Conservation (phyloP, 2,329 filamentous ascomycete genomes). For the Colletotrichum lindemuthianum region DNA sequence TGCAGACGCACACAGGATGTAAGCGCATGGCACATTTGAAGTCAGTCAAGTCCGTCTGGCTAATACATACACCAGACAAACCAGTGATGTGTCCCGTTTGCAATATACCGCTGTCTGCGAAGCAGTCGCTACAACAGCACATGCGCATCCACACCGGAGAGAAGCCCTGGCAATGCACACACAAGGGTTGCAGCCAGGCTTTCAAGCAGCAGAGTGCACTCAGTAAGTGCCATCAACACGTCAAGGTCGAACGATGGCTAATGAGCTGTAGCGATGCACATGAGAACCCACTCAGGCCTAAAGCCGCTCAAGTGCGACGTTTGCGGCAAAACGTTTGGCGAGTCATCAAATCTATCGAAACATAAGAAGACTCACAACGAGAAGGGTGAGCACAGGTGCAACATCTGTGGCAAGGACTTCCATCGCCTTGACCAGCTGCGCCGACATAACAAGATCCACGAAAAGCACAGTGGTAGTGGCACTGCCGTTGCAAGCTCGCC, state of each 20-base stretch:
- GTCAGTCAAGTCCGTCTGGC: slow-evolving; percentile 36
- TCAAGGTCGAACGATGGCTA: not conserved
- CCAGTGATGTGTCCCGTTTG: slow-evolving; percentile 67
- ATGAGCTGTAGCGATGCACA: slow-evolving; percentile 67
- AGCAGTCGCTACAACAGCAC: slow-evolving; percentile 75
- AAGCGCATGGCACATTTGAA: slow-evolving; percentile 44
- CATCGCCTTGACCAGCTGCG: slow-evolving; percentile 69
- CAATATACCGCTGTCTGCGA: slow-evolving; percentile 68
- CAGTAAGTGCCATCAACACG: slow-evolving; percentile 55
- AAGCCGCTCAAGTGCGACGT: slow-evolving; percentile 69
- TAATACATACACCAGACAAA: slow-evolving; percentile 59
- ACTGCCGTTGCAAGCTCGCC: too few species aligned
- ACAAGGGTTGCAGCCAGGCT: slow-evolving; percentile 60
- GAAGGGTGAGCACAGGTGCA: slow-evolving; percentile 62
- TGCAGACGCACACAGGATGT: slow-evolving; percentile 74
- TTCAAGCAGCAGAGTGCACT: slow-evolving; percentile 76
- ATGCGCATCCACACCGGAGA: slow-evolving; percentile 73
- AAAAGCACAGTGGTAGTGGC: slow-evolving; percentile 30
- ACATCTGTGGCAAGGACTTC: slow-evolving; percentile 66
- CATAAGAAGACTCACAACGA: slow-evolving; percentile 70
- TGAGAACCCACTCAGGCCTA: slow-evolving; percentile 71
- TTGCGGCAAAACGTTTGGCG: slow-evolving; percentile 69
- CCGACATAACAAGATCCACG: slow-evolving; percentile 57
- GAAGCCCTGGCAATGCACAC: slow-evolving; percentile 68
- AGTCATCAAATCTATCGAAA: slow-evolving; percentile 74